These are phyloP conservation scores for Lasiosphaeriaceae sp. DNA, from an alignment of 495 filamentous ascomycete species.

Conservation along the genomic window DNA sequence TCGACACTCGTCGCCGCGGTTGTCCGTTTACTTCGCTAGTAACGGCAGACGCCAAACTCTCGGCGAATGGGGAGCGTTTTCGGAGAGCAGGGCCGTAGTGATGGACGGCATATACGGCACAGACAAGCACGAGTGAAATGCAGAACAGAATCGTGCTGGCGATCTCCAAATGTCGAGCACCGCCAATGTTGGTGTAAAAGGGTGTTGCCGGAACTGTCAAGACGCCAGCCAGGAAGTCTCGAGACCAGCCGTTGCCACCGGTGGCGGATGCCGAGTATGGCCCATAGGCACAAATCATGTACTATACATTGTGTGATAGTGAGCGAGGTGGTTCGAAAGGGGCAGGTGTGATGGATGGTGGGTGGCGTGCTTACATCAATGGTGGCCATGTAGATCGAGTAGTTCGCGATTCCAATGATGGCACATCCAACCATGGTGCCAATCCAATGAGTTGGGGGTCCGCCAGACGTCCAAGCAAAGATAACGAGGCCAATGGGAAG, in stretches of 20 bases:
- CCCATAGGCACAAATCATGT: slow-evolving; percentile 79
- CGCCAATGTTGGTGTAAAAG: slow-evolving; percentile 63
- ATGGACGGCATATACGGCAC: slow-evolving; percentile 74
- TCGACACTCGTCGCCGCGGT: slow-evolving; percentile 4
- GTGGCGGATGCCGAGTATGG: slow-evolving; percentile 76
- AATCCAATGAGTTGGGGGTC: slow-evolving; percentile 61
- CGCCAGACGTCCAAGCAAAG: slow-evolving; percentile 64
- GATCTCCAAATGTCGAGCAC: slow-evolving; percentile 52
- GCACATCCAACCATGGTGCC: slow-evolving; percentile 54
- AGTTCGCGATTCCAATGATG: slow-evolving; percentile 67
- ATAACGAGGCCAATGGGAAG: slow-evolving; percentile 65
- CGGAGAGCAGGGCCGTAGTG: slow-evolving; percentile 67
- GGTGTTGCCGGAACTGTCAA: slow-evolving; percentile 71
- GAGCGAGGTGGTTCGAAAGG: not conserved
- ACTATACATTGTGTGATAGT: slow-evolving; percentile 24
- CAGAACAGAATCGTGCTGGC: slow-evolving; percentile 69
- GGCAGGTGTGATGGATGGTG: not conserved
- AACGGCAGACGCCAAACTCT: slow-evolving; percentile 48
- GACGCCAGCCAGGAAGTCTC: slow-evolving; percentile 80
- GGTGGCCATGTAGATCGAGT: slow-evolving; percentile 73
- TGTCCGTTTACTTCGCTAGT: slow-evolving; percentile 10
- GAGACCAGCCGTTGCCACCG: slow-evolving; percentile 64
- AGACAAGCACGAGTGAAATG: slow-evolving; percentile 65
- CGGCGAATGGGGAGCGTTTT: slow-evolving; percentile 68
- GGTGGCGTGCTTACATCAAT: slow-evolving; percentile 56